These are phyloP conservation scores for Stromatinia cepivora DNA, from an alignment of 2,329 filamentous ascomycete species.

Conservation along the genomic window DNA sequence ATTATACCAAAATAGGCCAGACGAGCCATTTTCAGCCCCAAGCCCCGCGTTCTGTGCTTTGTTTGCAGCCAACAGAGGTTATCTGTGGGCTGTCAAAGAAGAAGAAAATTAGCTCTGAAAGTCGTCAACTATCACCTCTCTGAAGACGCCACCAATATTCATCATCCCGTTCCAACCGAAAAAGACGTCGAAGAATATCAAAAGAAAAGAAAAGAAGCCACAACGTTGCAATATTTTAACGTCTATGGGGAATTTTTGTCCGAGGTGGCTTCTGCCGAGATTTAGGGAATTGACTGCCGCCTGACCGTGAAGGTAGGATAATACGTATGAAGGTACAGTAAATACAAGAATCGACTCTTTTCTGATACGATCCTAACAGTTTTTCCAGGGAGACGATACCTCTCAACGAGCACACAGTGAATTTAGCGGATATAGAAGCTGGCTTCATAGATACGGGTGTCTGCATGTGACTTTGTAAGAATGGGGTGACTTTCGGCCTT, in stretches of 20 bases:
- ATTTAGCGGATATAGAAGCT: neutral
- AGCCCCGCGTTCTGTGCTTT: conserved; percentile 6
- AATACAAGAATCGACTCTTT: neutral
- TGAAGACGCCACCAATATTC: conserved; percentile 22
- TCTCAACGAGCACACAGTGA: neutral
- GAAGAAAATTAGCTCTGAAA: conserved; percentile 4
- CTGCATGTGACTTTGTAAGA: conserved; percentile 13
- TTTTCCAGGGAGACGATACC: neutral
- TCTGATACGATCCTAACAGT: neutral
- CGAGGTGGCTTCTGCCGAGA: conserved; percentile 15
- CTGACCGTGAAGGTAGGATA: conserved; percentile 12
- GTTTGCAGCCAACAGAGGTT: neutral
- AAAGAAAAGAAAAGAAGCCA: conserved; percentile 16
- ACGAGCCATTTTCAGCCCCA: conserved; percentile 25
- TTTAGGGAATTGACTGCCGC: conserved; percentile 16
- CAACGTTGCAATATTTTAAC: conserved; percentile 17
- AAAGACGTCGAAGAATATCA: neutral
- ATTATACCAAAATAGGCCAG: conserved; percentile 14
- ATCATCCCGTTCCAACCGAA: conserved; percentile 5
- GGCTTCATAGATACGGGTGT: conserved; percentile 5
- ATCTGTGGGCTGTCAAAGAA: neutral
- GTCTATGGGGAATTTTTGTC: conserved; percentile 11
- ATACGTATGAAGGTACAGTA: neutral
- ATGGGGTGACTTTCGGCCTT: conserved; percentile 9
- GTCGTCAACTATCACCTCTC: conserved; percentile 3